Evolutionary conservation across 73 alveolate species (phyloP), one percentile per base, ranked within the genome.

Genomic region (Paramecium pentaurelia): DNA sequence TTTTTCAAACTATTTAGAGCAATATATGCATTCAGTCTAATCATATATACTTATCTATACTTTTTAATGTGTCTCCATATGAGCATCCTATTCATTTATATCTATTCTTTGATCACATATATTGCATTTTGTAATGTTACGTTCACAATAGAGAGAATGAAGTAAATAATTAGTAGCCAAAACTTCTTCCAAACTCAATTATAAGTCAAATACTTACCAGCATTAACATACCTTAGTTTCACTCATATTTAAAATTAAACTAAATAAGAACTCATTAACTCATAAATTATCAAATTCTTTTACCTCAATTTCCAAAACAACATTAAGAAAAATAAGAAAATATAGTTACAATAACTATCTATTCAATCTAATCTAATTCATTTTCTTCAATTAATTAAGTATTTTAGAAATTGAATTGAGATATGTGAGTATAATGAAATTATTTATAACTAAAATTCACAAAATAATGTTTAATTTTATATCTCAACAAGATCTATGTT

Each of bases 131-230:
- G 40, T 20, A 3, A 73, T 73, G 60, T 73, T 73, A 37, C 87
- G 14, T 12, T 73, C 60, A 40, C 87, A 73, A 73, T 73, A 73
- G 37, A 73, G 60, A 12, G 58, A 40, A 73, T 73, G 87, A 30
- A 73, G 60, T 10, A 73, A 38, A 40, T 30, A 73, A 73, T 73
- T 73, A 34, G 18, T n/a, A 6, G 36, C 4, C 47, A 73, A 73
- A 20, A 73, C 87, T 38, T 73, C 87, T 37, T 73, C 34, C 58
- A 36, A 40, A 73, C 87, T 73, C 58, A 73, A 73, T 73, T 37
- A 37, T 73, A 37, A 73, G 40, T 36, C 34, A 38, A 32, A n/a
- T 64, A 11, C 30, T 37, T 73, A 73, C 87, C 87, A 73, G 47
- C 60, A 12, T 12, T 36, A 7, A 40, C 87, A 73, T 9, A 40